Conservation (phyloP, 2,329 filamentous ascomycete genomes). For the Arthroderma uncinatum region DNA sequence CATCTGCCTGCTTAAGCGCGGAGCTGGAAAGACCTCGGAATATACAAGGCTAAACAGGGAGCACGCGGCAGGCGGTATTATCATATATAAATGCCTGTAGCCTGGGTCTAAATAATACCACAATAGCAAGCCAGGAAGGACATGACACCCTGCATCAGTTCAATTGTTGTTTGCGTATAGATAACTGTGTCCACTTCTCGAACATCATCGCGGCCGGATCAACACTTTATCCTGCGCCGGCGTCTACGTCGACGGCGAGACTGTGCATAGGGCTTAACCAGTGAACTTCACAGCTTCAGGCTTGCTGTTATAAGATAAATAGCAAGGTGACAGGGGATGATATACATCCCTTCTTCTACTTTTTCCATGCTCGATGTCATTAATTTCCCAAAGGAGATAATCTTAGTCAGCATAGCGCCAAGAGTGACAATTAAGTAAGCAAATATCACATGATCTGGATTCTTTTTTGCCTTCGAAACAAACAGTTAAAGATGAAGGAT, state of each 20-base stretch:
- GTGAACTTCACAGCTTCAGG: too few relatives aligned
- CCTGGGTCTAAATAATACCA: background rate
- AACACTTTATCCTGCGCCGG: constrained; percentile 7
- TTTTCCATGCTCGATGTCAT: background rate
- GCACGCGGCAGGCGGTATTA: background rate
- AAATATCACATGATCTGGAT: background rate
- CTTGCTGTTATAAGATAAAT: too few relatives aligned
- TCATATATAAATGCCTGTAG: background rate
- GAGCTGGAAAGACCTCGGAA: background rate
- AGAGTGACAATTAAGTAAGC: background rate
- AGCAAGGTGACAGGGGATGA: too few relatives aligned
- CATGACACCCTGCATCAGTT: constrained; percentile 2
- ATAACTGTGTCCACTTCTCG: constrained; percentile 7
- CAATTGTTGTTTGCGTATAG: background rate
- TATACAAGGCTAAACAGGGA: background rate
- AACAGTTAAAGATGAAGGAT: background rate
- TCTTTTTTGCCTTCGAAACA: background rate
- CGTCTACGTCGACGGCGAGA: background rate
- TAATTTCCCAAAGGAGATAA: background rate
- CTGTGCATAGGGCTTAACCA: too few relatives aligned
- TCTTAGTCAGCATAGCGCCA: background rate
- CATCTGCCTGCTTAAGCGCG: constrained; percentile 37
- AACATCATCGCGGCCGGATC: background rate
- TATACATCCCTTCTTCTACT: too few relatives aligned
- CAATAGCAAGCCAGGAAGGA: background rate